Conservation (phyloP, 306 rosid species). For the Vigna radiata region DNA sequence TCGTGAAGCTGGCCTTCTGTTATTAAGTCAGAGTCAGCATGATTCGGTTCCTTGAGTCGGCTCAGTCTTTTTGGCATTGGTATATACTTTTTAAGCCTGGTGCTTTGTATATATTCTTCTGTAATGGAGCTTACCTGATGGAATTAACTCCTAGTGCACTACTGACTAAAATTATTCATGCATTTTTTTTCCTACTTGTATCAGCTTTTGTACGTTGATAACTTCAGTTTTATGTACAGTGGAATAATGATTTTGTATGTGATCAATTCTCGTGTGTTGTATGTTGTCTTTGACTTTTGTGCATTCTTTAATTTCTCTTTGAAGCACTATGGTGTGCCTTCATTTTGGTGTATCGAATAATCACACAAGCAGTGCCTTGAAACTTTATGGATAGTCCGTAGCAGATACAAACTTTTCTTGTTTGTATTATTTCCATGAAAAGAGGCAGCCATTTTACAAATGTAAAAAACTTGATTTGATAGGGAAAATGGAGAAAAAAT, state of each 20-base stretch:
- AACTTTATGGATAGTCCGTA: conserved; percentile 18
- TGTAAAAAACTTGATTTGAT: conserved; percentile 2
- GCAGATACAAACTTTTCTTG: not conserved
- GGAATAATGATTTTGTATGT: conserved; percentile 13
- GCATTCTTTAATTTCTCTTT: not conserved
- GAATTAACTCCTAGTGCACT: conserved; percentile 43
- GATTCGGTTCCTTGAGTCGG: conserved; percentile 15
- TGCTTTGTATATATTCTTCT: not conserved
- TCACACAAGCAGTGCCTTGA: not conserved
- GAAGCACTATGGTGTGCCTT: not conserved
- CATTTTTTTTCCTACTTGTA: not conserved
- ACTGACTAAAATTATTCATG: not conserved
- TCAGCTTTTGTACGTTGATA: not conserved
- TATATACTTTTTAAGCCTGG: not conserved
- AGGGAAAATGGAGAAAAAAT: conserved; percentile 1
- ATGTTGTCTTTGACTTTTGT: conserved; percentile 3
- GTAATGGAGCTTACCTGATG: not conserved
- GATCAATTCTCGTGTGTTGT: conserved; percentile 32
- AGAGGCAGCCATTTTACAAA: conserved; percentile 9
- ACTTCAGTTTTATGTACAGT: not conserved
- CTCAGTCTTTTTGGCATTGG: conserved; percentile 14
- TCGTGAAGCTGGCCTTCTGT: conserved; percentile 15
- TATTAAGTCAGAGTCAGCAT: conserved; percentile 19
- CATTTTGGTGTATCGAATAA: not conserved
- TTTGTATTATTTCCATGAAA: conserved; percentile 4